Conservation (phyloP, 2,329 filamentous ascomycete species). For the Nakataea oryzae region DNA sequence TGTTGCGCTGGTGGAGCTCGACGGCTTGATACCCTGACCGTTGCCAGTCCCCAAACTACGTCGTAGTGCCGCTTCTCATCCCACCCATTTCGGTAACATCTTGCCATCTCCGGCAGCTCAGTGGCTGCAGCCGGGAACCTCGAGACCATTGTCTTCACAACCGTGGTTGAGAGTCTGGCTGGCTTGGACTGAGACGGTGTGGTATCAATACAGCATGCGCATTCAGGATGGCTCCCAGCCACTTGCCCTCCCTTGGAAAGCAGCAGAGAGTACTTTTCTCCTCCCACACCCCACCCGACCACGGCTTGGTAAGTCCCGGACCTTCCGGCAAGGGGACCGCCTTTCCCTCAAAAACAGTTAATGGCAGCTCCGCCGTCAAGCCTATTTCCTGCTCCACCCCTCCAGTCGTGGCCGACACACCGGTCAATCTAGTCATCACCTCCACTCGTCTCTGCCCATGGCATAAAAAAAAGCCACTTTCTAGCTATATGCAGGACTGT, state of each 20-base stretch:
- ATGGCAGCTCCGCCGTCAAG: no score
- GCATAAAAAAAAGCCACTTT: not conserved
- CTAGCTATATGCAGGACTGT: not conserved
- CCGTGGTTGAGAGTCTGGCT: not conserved
- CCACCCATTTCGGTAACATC: not conserved
- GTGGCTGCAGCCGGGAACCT: not conserved
- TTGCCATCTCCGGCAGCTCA: not conserved
- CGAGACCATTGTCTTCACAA: not conserved
- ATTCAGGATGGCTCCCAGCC: not conserved
- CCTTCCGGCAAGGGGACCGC: constrained; percentile 2
- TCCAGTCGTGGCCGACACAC: not conserved
- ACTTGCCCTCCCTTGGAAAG: not conserved
- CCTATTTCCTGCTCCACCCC: not conserved
- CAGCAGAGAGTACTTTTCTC: no score
- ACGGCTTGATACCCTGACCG: not conserved
- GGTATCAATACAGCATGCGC: not conserved
- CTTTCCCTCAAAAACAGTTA: not conserved
- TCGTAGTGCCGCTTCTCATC: not conserved
- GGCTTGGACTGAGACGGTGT: constrained; percentile 1
- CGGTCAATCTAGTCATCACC: not conserved
- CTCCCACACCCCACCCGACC: not conserved
- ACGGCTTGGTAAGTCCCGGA: not conserved
- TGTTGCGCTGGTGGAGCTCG: not conserved
- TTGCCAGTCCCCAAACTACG: not conserved
- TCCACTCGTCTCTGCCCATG: not conserved